Conservation (phyloP, 2,329 filamentous ascomycete genomes). For the Sporothrix humicola region DNA sequence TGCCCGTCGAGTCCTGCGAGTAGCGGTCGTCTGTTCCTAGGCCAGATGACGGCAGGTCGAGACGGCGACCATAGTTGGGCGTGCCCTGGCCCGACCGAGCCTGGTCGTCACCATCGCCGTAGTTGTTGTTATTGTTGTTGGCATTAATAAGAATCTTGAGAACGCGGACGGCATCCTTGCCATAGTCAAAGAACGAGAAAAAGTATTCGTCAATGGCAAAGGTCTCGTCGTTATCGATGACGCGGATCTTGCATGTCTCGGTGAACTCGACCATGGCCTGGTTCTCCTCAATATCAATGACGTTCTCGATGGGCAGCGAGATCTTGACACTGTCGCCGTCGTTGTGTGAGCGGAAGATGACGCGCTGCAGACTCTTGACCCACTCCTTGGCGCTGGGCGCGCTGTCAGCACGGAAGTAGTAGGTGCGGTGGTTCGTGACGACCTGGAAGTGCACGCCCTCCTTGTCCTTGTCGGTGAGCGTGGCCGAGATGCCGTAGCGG, state of each 20-base stretch:
- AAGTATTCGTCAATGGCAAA: constrained; percentile 98
- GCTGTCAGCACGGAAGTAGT: constrained; percentile 89
- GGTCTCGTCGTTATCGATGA: constrained; percentile 91
- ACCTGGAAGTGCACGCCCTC: constrained; percentile 80
- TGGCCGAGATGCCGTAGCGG: constrained; percentile 88
- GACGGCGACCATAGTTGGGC: constrained; percentile 20
- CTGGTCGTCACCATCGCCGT: constrained; percentile 31
- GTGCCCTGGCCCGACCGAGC: constrained; percentile 3
- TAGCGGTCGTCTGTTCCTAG: constrained; percentile 25
- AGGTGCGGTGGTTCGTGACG: constrained; percentile 80
- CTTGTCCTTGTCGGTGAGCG: constrained; percentile 66
- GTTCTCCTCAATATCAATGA: constrained; percentile 91
- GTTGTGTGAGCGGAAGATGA: constrained; percentile 94
- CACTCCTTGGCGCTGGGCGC: constrained; percentile 89
- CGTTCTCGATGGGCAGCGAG: constrained; percentile 82
- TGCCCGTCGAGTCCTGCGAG: constrained; percentile 33
- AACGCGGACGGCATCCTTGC: constrained; percentile 80
- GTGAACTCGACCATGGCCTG: constrained; percentile 83
- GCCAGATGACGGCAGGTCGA: constrained; percentile 15
- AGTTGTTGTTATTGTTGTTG: constrained; percentile 48
- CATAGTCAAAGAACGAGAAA: constrained; percentile 91
- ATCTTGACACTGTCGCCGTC: constrained; percentile 98
- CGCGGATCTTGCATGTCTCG: constrained; percentile 90
- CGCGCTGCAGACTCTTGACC: constrained; percentile 91
- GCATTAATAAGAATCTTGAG: constrained; percentile 74